phyloP scores from a whole-genome alignment of 2,329 filamentous ascomycete species.

The Monilinia fructicola region DNA sequence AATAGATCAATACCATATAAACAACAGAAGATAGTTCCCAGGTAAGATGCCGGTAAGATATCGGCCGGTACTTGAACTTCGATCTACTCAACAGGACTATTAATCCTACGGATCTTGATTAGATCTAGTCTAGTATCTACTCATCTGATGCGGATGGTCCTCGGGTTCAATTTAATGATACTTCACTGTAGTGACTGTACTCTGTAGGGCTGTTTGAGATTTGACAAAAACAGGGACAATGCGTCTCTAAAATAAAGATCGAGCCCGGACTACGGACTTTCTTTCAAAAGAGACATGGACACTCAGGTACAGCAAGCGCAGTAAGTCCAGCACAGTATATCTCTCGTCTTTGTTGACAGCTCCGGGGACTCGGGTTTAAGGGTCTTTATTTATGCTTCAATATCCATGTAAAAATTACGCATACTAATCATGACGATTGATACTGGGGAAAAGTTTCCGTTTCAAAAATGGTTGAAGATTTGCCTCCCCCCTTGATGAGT shows the following conservation, averaged over 20 bases:
- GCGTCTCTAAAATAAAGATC: not conserved
- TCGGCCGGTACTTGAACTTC: too few species aligned
- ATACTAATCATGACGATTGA: not conserved
- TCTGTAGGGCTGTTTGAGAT: conserved; percentile 1
- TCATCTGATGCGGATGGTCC: too few species aligned
- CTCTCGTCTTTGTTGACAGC: not conserved
- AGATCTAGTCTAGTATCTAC: not conserved
- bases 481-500: too few species aligned
- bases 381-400: too few species aligned
- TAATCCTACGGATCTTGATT: not conserved
- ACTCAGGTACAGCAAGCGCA: too few species aligned
- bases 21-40: not conserved
- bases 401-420: too few species aligned
- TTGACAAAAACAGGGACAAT: not conserved
- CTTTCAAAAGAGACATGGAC: not conserved
- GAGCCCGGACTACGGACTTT: conserved; percentile 9
- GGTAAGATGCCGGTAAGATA: too few species aligned
- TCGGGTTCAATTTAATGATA: too few species aligned
- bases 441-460: not conserved
- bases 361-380: not conserved
- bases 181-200: too few species aligned
- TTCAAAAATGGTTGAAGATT: not conserved
- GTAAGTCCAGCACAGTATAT: too few species aligned
- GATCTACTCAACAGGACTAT: too few species aligned
- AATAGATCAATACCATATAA: not conserved